These are phyloP conservation scores for Kazachstania kunashirensis DNA, from an alignment of 805 yeast genomes.

Conservation along the genomic window DNA sequence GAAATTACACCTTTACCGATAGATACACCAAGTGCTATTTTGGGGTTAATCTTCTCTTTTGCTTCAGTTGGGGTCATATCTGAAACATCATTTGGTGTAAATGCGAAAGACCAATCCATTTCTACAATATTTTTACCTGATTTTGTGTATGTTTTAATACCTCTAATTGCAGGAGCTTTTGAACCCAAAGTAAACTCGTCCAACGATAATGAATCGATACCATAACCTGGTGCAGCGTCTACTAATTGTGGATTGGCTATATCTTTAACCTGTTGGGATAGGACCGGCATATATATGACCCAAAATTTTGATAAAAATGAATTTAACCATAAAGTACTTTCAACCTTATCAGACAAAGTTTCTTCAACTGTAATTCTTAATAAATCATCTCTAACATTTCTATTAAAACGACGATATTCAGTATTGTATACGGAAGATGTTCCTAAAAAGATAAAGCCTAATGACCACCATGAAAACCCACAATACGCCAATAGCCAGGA, in stretches of 20 bases:
- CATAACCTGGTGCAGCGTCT: slow-evolving; percentile 73
- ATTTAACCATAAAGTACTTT: slow-evolving; percentile 77
- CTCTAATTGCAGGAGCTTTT: slow-evolving; percentile 66
- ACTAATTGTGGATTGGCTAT: slow-evolving; percentile 59
- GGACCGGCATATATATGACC: slow-evolving; percentile 82
- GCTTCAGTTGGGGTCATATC: slow-evolving; percentile 75
- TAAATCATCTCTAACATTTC: slow-evolving; percentile 70
- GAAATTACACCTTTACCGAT: slow-evolving; percentile 75
- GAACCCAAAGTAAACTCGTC: slow-evolving; percentile 76
- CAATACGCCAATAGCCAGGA: slow-evolving; percentile 57
- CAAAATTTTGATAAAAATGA: slow-evolving; percentile 70
- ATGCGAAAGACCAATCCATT: slow-evolving; percentile 78
- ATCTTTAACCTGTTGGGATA: slow-evolving; percentile 63
- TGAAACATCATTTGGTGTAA: slow-evolving; percentile 73
- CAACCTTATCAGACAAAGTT: slow-evolving; percentile 50
- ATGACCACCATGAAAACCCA: slow-evolving; percentile 56
- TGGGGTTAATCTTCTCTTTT: slow-evolving; percentile 63
- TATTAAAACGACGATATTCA: slow-evolving; percentile 66
- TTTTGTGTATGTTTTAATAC: slow-evolving; percentile 64
- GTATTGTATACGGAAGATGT: slow-evolving; percentile 59
- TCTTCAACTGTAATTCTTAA: slow-evolving; percentile 54
- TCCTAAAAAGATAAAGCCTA: slow-evolving; percentile 48
- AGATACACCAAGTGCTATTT: slow-evolving; percentile 70
- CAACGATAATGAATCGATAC: slow-evolving; percentile 62
- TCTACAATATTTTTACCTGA: slow-evolving; percentile 58